Percentiles rank a stretch among this genome's conserved stretches.
Conservation (phyloP, 768 basidiomycete species). For the Symmetrospora coprosmae region DNA sequence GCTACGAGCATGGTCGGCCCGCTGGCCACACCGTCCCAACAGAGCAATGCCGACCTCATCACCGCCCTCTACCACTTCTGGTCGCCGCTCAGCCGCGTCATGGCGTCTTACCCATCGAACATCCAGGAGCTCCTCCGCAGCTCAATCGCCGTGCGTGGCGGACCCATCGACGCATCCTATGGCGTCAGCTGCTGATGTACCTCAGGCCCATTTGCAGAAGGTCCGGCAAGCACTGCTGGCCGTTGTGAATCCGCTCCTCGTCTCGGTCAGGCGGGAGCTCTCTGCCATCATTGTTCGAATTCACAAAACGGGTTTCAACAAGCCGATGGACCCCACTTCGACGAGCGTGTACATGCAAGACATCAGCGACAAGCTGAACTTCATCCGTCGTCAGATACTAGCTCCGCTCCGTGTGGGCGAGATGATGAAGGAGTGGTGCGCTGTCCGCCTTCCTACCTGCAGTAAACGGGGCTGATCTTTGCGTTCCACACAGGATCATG, state of each 20-base stretch:
- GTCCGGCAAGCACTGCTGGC: slow-evolving; percentile 30
- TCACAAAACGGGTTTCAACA: slow-evolving; percentile 70
- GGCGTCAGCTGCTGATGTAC: not conserved
- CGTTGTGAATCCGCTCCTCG: slow-evolving; percentile 36
- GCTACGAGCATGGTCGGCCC: slow-evolving; percentile 63
- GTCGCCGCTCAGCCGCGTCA: slow-evolving; percentile 51
- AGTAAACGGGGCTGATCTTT: not conserved
- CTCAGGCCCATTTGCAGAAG: slow-evolving; percentile 8
- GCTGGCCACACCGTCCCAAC: slow-evolving; percentile 61
- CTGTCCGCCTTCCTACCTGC: not conserved
- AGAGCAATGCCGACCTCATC: slow-evolving; percentile 60
- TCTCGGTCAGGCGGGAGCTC: slow-evolving; percentile 57
- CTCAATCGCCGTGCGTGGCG: slow-evolving; percentile 24
- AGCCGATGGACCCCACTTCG: slow-evolving; percentile 47
- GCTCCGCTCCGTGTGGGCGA: slow-evolving; percentile 59
- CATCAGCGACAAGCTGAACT: slow-evolving; percentile 68
- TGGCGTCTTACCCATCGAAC: slow-evolving; percentile 49
- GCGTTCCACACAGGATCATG: slow-evolving; percentile 42
- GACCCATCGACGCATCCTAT: not conserved
- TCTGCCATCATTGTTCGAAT: slow-evolving; percentile 63
- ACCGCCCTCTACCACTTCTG: slow-evolving; percentile 68
- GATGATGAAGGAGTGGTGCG: slow-evolving; percentile 58
- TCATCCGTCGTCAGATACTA: slow-evolving; percentile 64
- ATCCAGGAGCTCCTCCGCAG: slow-evolving; percentile 24
- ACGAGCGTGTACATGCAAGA: slow-evolving; percentile 78